Base-by-base conservation (phyloP, 306 rosid species). In the Cajanus cajan region DNA sequence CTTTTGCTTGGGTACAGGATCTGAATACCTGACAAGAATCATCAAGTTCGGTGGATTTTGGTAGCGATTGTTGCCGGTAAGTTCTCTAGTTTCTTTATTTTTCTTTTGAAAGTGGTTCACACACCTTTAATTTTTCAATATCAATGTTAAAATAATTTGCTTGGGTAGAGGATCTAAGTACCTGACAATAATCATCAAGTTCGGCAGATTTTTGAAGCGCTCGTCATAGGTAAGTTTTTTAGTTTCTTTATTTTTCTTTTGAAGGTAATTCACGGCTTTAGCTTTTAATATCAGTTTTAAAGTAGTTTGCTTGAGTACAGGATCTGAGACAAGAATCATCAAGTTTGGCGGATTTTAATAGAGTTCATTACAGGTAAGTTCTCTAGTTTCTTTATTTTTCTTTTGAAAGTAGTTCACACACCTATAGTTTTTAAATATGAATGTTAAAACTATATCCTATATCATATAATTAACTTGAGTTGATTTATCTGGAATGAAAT, bases 401-500 rank as follows among this genome's bases (percentile, higher is more conserved):
- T 41, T 28, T 61, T 75, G 62, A 31, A 11, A 28, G 59, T 45
- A 19, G 63, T 62, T 76, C 71, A 45, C 71, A 61, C 31, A 7
- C 39, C 52, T 48, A 22, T 13, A 19, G 25, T 48, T 14, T 64
- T 63, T 62, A 16, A 31, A 28, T 21, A 18, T 63, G 18, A 15
- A 64, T 76, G 24, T 21, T 13, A 54, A 64, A 74, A 64, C 31
- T 13, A 47, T 44, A 44, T 57, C 41, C 19, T 37, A 1, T 28
- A 51, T 65, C 22, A 14, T 65, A 52, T 66, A 50, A 51, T 66
- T 77, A 64, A 77, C 40, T 14, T 50, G 14, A 0, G 66, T 48
- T 52, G 66, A 51, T 77, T 77, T 37, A 51, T 65, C 9, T 43
- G 54, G 39, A 48, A 77, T 65, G 28, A 50, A 77, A 77, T 65